Evolutionary conservation across 768 basidiomycete genomes (phyloP).

Genomic region (Astraeus odoratus): DNA sequence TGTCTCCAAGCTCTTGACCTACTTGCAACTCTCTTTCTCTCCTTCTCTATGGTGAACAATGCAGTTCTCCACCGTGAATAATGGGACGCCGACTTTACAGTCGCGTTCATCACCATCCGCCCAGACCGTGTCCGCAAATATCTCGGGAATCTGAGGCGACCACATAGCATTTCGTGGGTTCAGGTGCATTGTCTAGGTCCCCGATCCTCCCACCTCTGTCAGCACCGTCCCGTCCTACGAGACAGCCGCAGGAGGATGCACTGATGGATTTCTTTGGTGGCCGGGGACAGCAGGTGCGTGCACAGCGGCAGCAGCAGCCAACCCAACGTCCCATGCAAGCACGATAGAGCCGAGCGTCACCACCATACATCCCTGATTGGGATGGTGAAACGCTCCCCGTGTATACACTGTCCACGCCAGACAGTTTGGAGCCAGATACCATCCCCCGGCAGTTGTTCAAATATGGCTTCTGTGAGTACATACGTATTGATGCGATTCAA

Average conservation of each 20-base stretch:
- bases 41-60: no score
- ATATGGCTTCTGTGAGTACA: slow-evolving; percentile 51
- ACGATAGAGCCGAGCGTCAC: slow-evolving; percentile 19
- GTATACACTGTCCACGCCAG: slow-evolving; percentile 19
- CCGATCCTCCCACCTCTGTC: slow-evolving; percentile 16
- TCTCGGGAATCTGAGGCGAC: slow-evolving; percentile 20
- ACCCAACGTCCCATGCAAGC: not conserved
- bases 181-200: slow-evolving; percentile 11
- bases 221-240: slow-evolving; percentile 14
- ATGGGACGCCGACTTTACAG: slow-evolving; percentile 2
- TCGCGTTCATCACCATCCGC: slow-evolving; percentile 6
- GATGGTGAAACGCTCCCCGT: slow-evolving; percentile 24
- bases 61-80: slow-evolving; percentile 5
- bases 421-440: slow-evolving; percentile 44
- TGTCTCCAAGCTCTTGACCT: no score
- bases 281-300: slow-evolving; percentile 18
- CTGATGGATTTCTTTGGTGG: slow-evolving; percentile 27
- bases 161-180: slow-evolving; percentile 7
- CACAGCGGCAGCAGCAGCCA: slow-evolving; percentile 6
- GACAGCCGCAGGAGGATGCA: slow-evolving; percentile 24
- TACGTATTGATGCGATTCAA: not conserved
- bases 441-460: slow-evolving; percentile 57
- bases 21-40: no score
- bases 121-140: slow-evolving; percentile 9
- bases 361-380: slow-evolving; percentile 40